Evolutionary conservation across 2,329 filamentous ascomycete species (phyloP).

Genomic region (Venturiaceae sp.): DNA sequence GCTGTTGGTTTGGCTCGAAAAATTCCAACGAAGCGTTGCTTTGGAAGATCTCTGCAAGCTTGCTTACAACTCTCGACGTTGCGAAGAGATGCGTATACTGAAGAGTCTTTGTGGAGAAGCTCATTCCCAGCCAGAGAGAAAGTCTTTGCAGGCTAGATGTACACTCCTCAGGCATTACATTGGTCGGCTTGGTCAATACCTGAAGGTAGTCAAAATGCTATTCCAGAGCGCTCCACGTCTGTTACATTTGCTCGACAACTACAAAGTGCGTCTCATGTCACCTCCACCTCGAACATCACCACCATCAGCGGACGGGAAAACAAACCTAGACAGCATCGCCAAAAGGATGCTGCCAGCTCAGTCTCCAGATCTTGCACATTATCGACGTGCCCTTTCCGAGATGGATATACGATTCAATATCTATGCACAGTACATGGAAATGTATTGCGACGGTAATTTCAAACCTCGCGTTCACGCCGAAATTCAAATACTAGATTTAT

Average conservation of each 20-base stretch:
- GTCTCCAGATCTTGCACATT: not conserved
- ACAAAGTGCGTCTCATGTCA: not conserved
- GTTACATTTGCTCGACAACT: not conserved
- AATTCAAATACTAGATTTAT: not conserved
- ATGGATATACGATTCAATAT: not conserved
- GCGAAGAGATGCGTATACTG: not conserved
- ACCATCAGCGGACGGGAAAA: not conserved
- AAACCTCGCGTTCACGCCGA: slow-evolving; percentile 3
- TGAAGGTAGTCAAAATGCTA: not conserved
- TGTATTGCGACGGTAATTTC: not conserved
- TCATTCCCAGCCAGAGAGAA: not conserved
- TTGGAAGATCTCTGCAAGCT: not conserved
- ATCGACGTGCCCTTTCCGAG: not conserved
- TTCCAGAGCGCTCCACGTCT: not conserved
- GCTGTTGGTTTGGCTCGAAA: not conserved
- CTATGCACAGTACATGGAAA: not conserved
- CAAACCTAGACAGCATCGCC: not conserved
- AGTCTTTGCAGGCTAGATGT: not conserved
- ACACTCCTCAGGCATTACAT: not conserved
- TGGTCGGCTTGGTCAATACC: not conserved
- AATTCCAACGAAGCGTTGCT: not conserved
- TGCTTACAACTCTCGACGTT: not conserved
- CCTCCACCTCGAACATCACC: not conserved
- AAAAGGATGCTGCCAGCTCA: not conserved
- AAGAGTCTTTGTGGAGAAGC: not conserved